These are phyloP conservation scores for Fraxinus angustifolia DNA, from an alignment of 305 asterid genomes.

Conservation along the genomic window DNA sequence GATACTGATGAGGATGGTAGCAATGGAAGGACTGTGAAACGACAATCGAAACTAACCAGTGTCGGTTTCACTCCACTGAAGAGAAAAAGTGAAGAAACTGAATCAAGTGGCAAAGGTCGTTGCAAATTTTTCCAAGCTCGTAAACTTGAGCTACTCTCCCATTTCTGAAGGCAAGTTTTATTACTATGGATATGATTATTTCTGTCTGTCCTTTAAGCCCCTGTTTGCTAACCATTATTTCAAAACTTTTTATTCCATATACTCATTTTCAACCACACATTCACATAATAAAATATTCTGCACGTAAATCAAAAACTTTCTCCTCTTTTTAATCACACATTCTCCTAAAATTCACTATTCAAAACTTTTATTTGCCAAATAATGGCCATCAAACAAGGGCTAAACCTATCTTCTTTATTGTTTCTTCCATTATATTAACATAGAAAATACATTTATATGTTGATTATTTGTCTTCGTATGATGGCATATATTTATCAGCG, in stretches of 20 bases:
- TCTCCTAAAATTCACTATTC: too few species aligned
- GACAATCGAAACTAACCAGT: constrained; percentile 67
- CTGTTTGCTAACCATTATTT: too few species aligned
- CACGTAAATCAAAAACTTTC: too few species aligned
- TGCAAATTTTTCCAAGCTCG: constrained; percentile 95
- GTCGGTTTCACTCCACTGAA: constrained; percentile 59
- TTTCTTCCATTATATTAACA: neutral
- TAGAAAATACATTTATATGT: neutral
- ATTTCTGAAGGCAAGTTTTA: constrained; percentile 41
- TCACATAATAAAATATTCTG: too few species aligned
- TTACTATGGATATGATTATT: neutral
- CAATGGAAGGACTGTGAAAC: constrained; percentile 45
- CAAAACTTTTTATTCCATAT: too few species aligned
- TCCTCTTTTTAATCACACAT: too few species aligned
- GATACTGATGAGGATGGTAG: constrained; percentile 51
- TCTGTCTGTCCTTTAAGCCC: neutral
- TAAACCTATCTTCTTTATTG: neutral
- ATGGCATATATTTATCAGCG: neutral
- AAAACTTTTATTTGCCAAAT: too few species aligned
- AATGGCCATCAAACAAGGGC: too few species aligned
- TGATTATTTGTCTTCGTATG: neutral
- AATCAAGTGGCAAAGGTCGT: constrained; percentile 80
- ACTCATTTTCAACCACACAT: too few species aligned
- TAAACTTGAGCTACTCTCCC: constrained; percentile 69
- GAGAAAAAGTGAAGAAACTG: constrained; percentile 74